Base-by-base conservation (phyloP, 2,329 filamentous ascomycete genomes). In the Xylaria sp. region DNA sequence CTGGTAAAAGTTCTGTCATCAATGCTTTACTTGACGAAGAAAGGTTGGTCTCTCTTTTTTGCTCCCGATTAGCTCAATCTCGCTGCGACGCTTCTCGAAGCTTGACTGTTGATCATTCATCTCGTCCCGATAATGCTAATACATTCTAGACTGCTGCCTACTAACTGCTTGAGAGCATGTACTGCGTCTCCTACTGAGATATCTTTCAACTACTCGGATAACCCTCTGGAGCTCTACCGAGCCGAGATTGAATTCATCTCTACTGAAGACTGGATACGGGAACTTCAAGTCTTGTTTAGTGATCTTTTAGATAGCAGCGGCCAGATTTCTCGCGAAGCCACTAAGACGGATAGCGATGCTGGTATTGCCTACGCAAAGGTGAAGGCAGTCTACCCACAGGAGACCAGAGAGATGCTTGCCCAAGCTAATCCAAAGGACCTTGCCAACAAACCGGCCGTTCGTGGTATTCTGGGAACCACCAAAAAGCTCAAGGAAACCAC, bases 1-100 rank as follows among this genome's bases (percentile, higher is more conserved):
- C 86, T 1, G 89, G 89, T 0, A 91, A 91, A 73, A 87, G 84
- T 21, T 88, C 85, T 1, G 79, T 90, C 0, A 89, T 91, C 75
- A 91, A 90, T 72, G 88, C 88, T 0, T 74, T 91, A 39, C 79
- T 90, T 0, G 87, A 90, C 34, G 86, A 90, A 71, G 86, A 90
- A 69, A 81, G 84, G n/a, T 78, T 75, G 11, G 61, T 64, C 11
- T 36, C 6, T 36, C 17, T 12, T 4, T 34, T n/a, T 14, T 36
- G 17, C 56, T 27, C 17, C 24, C 14, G 17, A 17, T 12, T 6
- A 17, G 9, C 24, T 42, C 11, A 36, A 48, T 27, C 21, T 36
- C 6, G 14, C 21, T 4, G 27, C 8, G 19, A 19, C 4, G 5
- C 14, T 53, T 14, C 27, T 19, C 14, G n/a, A 56, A 51, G 12